phyloP scores from a whole-genome alignment of 768 basidiomycete species.

The Mrakia gelida region DNA sequence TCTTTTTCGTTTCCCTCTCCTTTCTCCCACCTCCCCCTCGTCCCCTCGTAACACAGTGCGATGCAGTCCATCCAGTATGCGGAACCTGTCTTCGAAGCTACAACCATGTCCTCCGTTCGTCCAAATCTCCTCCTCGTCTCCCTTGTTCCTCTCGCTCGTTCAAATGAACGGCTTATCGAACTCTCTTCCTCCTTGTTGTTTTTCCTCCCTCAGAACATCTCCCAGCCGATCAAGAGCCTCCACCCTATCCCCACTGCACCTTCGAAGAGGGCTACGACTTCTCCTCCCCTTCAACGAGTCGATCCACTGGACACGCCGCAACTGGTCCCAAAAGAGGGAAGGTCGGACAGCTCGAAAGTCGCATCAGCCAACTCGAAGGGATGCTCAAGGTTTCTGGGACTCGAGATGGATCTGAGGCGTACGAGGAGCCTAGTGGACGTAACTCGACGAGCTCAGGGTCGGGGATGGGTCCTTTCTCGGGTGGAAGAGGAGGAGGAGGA shows the following conservation, averaged over 20 bases:
- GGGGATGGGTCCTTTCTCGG: too few species aligned
- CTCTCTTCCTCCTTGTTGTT: not conserved
- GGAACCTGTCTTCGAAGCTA: not conserved
- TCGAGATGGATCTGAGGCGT: not conserved
- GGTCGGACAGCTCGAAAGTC: not conserved
- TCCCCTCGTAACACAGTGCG: not conserved
- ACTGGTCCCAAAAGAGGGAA: not conserved
- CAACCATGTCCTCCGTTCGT: slow-evolving; percentile 4
- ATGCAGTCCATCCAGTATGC: not conserved
- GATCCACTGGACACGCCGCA: not conserved
- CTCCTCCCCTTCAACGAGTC: not conserved
- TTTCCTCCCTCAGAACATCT: not conserved
- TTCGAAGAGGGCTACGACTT: not conserved
- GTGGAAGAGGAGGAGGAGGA: too few species aligned
- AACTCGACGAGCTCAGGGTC: not conserved
- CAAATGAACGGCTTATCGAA: not conserved
- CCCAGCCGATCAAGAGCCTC: not conserved
- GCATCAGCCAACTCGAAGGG: not conserved
- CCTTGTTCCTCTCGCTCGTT: too few species aligned
- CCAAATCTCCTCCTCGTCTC: not conserved
- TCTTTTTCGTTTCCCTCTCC: too few species aligned
- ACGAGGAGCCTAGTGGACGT: not conserved
- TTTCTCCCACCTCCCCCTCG: not conserved
- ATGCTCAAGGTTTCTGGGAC: not conserved
- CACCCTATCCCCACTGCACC: not conserved